Conservation (phyloP, 805 yeast genomes). For the Candida mattraensis region DNA sequence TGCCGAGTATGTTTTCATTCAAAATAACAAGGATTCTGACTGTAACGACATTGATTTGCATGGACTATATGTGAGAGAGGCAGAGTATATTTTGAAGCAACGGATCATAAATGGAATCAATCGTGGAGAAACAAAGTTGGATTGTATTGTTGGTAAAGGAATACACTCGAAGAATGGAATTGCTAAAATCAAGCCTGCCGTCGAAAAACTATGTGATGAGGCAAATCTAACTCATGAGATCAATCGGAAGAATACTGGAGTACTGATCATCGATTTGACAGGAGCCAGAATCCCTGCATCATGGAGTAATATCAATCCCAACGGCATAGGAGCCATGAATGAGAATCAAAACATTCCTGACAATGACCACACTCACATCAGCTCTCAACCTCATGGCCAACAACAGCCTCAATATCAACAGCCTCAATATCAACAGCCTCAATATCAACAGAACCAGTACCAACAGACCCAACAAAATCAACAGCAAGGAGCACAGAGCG, state of each 20-base stretch:
- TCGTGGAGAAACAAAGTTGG: slow-evolving; percentile 58
- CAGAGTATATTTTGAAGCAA: slow-evolving; percentile 70
- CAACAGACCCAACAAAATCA: slow-evolving; percentile 30
- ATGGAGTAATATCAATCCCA: slow-evolving; percentile 31
- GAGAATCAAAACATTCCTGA: slow-evolving; percentile 27
- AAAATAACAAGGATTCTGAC: slow-evolving; percentile 84
- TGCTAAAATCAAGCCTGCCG: slow-evolving; percentile 88
- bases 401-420: slow-evolving; percentile 25
- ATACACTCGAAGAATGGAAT: slow-evolving; percentile 77
- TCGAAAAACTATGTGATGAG: slow-evolving; percentile 72
- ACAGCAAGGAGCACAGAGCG: slow-evolving; percentile 21
- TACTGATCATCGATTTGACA: slow-evolving; percentile 65
- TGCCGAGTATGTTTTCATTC: slow-evolving; percentile 84
- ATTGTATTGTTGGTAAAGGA: slow-evolving; percentile 93
- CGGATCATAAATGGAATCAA: slow-evolving; percentile 68
- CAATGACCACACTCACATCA: slow-evolving; percentile 15
- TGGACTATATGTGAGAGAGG: slow-evolving; percentile 89
- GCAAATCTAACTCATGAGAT: slow-evolving; percentile 58
- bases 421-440: slow-evolving; percentile 29
- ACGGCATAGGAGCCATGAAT: slow-evolving; percentile 35
- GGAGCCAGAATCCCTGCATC: slow-evolving; percentile 44
- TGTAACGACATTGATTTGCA: slow-evolving; percentile 89
- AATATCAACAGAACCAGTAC: slow-evolving; percentile 33
- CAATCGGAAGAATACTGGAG: slow-evolving; percentile 78
- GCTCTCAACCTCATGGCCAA: slow-evolving; percentile 14